These are phyloP conservation scores for Pestalotiopsis fici DNA, from an alignment of 2,329 filamentous ascomycete species.

Conservation along the genomic window DNA sequence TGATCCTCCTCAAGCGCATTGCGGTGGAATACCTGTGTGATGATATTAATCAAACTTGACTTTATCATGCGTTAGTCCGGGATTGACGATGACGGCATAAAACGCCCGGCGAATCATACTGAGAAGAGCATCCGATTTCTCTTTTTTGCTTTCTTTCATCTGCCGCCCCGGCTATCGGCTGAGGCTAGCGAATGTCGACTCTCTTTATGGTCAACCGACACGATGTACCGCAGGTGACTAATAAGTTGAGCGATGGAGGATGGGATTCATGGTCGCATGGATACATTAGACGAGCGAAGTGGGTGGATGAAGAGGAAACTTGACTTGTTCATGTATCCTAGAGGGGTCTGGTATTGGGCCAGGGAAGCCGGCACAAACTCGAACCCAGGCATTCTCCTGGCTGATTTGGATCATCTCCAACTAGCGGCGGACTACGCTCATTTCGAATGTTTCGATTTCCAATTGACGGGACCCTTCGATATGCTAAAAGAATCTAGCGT, in stretches of 20 bases:
- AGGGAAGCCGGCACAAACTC: neutral
- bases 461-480: constrained; percentile 4
- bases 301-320: neutral
- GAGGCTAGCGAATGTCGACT: neutral
- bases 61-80: neutral
- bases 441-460: constrained; percentile 2
- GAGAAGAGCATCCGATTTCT: neutral
- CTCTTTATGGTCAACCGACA: neutral
- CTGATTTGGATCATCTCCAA: constrained; percentile 10
- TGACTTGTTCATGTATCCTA: neutral
- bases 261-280: neutral
- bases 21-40: neutral
- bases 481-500: neutral
- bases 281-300: no score
- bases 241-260: neutral
- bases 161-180: neutral
- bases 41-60: constrained; percentile 2
- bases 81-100: neutral
- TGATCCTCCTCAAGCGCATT: neutral
- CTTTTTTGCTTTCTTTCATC: neutral
- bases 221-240: neutral
- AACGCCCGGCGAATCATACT: neutral
- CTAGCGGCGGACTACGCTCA: constrained; percentile 1
- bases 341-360: neutral
- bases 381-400: neutral